phyloP scores from a whole-genome alignment of 1,284 basidiomycete species.

The Afroboletus lepidellus region DNA sequence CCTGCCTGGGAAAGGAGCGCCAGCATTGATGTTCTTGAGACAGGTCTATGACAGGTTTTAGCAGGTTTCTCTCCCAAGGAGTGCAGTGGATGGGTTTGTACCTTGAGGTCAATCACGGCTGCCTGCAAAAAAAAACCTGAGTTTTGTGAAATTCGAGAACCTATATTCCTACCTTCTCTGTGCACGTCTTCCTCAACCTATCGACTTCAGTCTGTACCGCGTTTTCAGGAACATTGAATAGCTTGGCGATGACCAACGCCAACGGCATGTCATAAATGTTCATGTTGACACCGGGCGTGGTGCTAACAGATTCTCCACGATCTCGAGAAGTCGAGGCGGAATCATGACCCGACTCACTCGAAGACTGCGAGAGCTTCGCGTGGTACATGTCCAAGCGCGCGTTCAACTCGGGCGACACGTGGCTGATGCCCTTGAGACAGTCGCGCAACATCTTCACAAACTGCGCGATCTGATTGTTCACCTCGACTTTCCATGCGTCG shows the following conservation, averaged over 20 bases:
- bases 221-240: constrained; percentile 75
- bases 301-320: constrained; percentile 48
- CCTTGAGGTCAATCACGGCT: constrained; percentile 83
- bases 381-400: constrained; percentile 82
- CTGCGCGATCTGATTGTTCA: constrained; percentile 86
- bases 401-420: constrained; percentile 81
- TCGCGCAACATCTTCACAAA: constrained; percentile 88
- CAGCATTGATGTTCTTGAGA: constrained; percentile 88
- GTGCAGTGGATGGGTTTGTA: constrained; percentile 28
- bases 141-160: neutral
- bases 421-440: constrained; percentile 67
- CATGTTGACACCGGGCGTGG: constrained; percentile 42
- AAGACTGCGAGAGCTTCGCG: constrained; percentile 66
- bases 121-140: constrained; percentile 50
- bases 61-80: neutral
- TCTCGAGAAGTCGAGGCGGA: constrained; percentile 56
- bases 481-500: constrained; percentile 87
- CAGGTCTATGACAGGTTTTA: constrained; percentile 53
- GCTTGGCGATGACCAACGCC: constrained; percentile 64
- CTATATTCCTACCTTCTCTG: constrained; percentile 62
- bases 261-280: constrained; percentile 73
- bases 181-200: constrained; percentile 65
- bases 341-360: constrained; percentile 69
- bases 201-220: constrained; percentile 78
- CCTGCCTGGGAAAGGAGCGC: constrained; percentile 80